Evolutionary conservation across 2,329 filamentous ascomycete genomes (phyloP).

Genomic region (Apiospora malaysiana): DNA sequence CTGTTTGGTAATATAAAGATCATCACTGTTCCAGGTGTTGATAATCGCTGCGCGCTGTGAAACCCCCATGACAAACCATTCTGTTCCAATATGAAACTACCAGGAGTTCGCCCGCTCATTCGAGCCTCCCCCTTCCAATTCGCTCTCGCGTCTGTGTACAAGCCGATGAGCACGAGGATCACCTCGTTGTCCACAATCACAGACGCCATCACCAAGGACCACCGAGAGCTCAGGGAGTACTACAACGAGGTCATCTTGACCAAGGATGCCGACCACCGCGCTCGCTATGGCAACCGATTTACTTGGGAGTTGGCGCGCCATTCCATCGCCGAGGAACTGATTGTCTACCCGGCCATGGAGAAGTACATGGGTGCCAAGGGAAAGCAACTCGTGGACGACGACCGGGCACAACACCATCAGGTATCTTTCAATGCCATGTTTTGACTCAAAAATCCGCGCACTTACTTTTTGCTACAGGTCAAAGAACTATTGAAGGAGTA

Average conservation of each 20-base stretch:
- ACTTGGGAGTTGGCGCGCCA: slow-evolving; percentile 54
- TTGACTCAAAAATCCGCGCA: too few relatives aligned
- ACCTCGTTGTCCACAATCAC: slow-evolving; percentile 32
- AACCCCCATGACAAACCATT: too few relatives aligned
- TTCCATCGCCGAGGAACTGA: too few relatives aligned
- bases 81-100: too few relatives aligned
- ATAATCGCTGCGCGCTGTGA: too few relatives aligned
- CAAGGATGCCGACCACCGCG: slow-evolving; percentile 43
- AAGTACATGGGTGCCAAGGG: too few relatives aligned
- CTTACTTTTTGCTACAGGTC: slow-evolving; percentile 43
- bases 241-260: slow-evolving; percentile 48
- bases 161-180: not conserved
- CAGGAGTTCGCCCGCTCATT: not conserved
- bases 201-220: slow-evolving; percentile 45
- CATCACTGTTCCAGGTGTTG: too few relatives aligned
- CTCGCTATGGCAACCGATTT: slow-evolving; percentile 53
- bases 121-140: not conserved
- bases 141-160: not conserved
- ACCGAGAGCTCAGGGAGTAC: slow-evolving; percentile 44
- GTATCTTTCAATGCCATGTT: too few relatives aligned
- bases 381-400: too few relatives aligned
- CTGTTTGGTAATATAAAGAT: too few relatives aligned
- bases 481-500: slow-evolving; percentile 57
- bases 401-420: too few relatives aligned
- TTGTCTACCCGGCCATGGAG: too few relatives aligned